phyloP scores from a whole-genome alignment of 139 green algal species.

The Coelastrella sp. region DNA sequence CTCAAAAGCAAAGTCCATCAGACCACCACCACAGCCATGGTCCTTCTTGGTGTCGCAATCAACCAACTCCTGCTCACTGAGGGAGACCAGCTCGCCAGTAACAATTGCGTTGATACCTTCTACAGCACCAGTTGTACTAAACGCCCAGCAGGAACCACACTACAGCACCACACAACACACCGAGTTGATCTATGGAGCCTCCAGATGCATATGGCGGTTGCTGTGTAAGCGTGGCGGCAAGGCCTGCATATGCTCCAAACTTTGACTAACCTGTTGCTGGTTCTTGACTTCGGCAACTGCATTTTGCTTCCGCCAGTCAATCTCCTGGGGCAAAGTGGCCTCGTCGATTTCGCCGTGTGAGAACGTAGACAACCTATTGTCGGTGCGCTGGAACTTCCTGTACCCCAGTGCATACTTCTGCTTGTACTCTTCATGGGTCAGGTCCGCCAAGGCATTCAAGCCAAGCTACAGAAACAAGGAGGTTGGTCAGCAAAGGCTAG shows the following conservation, averaged over 20 bases:
- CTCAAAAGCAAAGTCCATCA: slow-evolving; percentile 88
- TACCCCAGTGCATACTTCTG: slow-evolving; percentile 46
- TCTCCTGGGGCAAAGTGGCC: slow-evolving; percentile 47
- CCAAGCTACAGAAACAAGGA: slow-evolving; percentile 63
- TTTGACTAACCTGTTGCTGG: slow-evolving; percentile 79
- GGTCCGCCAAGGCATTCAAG: slow-evolving; percentile 92
- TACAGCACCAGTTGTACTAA: slow-evolving; percentile 87
- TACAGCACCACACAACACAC: not conserved
- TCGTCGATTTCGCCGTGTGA: slow-evolving; percentile 59
- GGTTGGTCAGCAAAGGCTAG: not conserved
- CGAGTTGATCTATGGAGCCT: too few relatives aligned
- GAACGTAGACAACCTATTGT: slow-evolving; percentile 52
- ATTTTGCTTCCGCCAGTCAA: slow-evolving; percentile 88
- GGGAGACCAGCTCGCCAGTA: slow-evolving; percentile 81
- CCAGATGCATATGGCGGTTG: too few relatives aligned
- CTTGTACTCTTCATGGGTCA: slow-evolving; percentile 89
- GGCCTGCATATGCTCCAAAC: not conserved
- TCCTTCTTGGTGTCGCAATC: slow-evolving; percentile 83
- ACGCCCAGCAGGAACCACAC: slow-evolving; percentile 90
- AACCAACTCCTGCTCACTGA: slow-evolving; percentile 96
- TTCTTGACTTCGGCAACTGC: slow-evolving; percentile 95
- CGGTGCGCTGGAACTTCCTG: slow-evolving; percentile 45
- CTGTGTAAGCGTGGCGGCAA: not conserved
- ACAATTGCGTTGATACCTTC: slow-evolving; percentile 90
- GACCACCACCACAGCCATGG: slow-evolving; percentile 67